Evolutionary conservation across 2,329 filamentous ascomycete genomes (phyloP).

Genomic region (Colletotrichum musae): DNA sequence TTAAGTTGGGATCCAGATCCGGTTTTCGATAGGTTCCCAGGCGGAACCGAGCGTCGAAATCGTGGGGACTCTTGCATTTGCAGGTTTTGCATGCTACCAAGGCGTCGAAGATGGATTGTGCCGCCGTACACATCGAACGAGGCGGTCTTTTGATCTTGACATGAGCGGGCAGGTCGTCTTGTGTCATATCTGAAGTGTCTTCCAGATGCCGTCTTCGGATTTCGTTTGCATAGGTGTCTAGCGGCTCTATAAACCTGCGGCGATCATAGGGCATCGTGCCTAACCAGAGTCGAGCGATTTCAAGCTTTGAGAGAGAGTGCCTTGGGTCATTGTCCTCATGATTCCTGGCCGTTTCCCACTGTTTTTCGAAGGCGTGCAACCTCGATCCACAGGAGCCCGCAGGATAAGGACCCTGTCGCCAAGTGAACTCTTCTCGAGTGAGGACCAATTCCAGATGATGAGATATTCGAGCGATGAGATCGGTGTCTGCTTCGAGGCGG

Average conservation of each 20-base stretch:
- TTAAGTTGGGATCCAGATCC: too few species aligned
- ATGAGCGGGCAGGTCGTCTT: not conserved
- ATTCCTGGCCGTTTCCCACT: not conserved
- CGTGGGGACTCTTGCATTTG: not conserved
- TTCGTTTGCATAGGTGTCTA: not conserved
- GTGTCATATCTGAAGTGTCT: accelerated
- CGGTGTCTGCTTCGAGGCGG: not conserved
- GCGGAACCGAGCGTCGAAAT: not conserved
- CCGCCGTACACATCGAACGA: not conserved
- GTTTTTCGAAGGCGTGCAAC: not conserved
- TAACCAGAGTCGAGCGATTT: not conserved
- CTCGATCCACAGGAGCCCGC: not conserved
- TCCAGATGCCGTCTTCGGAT: not conserved
- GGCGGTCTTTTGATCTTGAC: not conserved
- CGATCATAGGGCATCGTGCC: not conserved
- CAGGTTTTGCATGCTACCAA: not conserved
- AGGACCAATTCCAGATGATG: not conserved
- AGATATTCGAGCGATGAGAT: not conserved
- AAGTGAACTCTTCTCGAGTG: not conserved
- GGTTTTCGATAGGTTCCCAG: not conserved
- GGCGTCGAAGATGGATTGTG: not conserved
- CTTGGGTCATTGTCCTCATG: too few species aligned
- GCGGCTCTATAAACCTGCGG: not conserved
- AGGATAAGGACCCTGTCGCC: not conserved
- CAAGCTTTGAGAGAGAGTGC: not conserved